Conservation (phyloP, 495 filamentous ascomycete species). For the Penicillium pulvis region DNA sequence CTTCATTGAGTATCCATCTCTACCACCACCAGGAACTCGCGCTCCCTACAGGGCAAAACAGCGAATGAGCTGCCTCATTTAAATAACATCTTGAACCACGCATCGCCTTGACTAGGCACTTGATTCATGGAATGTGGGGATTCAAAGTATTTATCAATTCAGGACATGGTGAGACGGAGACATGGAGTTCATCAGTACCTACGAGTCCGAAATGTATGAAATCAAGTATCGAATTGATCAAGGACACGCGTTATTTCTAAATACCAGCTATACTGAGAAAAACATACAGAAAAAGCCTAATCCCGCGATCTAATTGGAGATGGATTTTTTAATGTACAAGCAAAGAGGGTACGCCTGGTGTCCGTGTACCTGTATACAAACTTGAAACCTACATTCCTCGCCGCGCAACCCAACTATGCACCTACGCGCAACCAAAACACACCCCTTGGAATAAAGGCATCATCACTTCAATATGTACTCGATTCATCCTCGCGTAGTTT, state of each 20-base stretch:
- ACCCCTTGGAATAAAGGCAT: conserved; percentile 8
- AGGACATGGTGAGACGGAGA: neutral
- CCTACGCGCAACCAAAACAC: conserved; percentile 5
- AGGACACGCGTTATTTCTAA: neutral
- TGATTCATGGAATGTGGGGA: neutral
- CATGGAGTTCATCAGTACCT: neutral
- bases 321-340: neutral
- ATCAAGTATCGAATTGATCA: neutral
- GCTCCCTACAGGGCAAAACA: neutral
- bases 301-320: neutral
- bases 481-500: neutral
- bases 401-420: conserved; percentile 19
- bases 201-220: neutral
- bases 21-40: neutral
- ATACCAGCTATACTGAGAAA: neutral
- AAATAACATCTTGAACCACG: neutral
- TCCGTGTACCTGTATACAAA: neutral
- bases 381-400: conserved; percentile 13
- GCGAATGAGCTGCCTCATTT: neutral
- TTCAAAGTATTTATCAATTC: neutral
- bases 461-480: neutral
- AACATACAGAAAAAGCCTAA: neutral
- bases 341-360: neutral
- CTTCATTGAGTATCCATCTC: neutral
- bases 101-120: neutral